Base-by-base conservation (phyloP, 1,284 basidiomycete species). In the Trichosporon asahii region DNA sequence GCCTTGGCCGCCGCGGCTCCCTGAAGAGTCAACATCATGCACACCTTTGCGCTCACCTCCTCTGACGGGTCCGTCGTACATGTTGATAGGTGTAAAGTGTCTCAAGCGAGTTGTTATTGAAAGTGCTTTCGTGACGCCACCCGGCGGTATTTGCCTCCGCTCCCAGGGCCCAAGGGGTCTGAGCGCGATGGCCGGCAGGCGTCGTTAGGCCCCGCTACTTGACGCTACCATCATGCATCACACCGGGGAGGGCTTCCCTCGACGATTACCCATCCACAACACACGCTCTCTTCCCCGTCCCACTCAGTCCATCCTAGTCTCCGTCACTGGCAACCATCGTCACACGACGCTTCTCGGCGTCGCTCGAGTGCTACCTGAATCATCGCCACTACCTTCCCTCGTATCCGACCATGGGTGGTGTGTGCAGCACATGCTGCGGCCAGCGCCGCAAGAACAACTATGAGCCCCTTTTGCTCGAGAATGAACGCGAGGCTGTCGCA, bases 401-500 rank as follows among this genome's bases (percentile, higher is more conserved):
- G 27, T 14, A n/a, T n/a, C n/a, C n/a, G n/a, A 77, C 12, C 27
- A 82, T 82, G 80, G 80, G 80, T 65, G 80, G 75, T 55, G 76
- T 76, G 53, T 77, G 76, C 64, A 78, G 77, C 71, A 78, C 76
- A 67, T 82, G 79, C 76, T 80, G 80, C 66, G 80, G 80, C n/a
- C 76, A 79, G 63, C 75, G 80, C 55, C 77, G 81, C 72, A 83
- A 82, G 77, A 83, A 94, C 85, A 87, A 90, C 70, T 95, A 95
- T 80, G 96, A 99, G 84, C 96, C 97, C 46, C 85, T 99, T 69
- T 86, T 99, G 68, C 87, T 98, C 68, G 97, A 99, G 87, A 98
- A 96, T 80, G 96, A 99, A 86, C 89, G 97, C 76, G 96, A 99
- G 85, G 97, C 96, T 6, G 96, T 99, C 29, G 97, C 97, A 40